Evolutionary conservation across 768 basidiomycete species (phyloP).

Genomic region (Leucocoprinus birnbaumii): DNA sequence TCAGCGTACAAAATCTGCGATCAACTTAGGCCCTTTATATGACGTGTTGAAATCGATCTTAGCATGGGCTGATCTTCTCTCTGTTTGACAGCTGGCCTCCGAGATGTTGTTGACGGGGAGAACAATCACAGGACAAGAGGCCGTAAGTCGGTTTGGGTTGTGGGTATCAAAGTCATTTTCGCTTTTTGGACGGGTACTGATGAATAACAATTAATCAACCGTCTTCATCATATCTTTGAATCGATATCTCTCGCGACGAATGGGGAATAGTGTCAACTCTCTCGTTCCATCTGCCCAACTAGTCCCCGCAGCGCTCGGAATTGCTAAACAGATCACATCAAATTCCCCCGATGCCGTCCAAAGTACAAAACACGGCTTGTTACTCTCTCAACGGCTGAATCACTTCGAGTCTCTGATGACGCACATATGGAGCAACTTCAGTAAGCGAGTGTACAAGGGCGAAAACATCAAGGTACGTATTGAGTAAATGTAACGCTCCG

Average conservation of each 20-base stretch:
- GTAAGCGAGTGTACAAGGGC: conserved; percentile 53
- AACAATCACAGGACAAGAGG: conserved; percentile 64
- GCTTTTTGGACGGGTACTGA: background rate
- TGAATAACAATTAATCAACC: background rate
- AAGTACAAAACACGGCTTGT: conserved; percentile 67
- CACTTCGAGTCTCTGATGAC: conserved; percentile 46
- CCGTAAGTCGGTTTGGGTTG: conserved; percentile 73
- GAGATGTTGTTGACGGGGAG: conserved; percentile 76
- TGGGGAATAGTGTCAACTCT: conserved; percentile 56
- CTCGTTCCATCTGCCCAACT: conserved; percentile 59
- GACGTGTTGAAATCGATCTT: conserved; percentile 1
- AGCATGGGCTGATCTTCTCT: conserved; percentile 1
- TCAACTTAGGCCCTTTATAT: background rate
- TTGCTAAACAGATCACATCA: conserved; percentile 54
- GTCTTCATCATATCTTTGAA: background rate
- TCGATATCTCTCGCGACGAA: background rate
- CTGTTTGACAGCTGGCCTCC: conserved; percentile 54
- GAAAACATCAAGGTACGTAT: conserved; percentile 64
- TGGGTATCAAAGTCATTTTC: conserved; percentile 34
- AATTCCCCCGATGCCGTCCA: conserved; percentile 84
- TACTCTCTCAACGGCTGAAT: conserved; percentile 51
- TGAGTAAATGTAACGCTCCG: background rate
- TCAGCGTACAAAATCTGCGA: conserved; percentile 4
- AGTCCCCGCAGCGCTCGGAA: conserved; percentile 55
- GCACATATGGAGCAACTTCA: conserved; percentile 44